phyloP scores from a whole-genome alignment of 2,329 filamentous ascomycete species.

The Akanthomyces uredinophilus region DNA sequence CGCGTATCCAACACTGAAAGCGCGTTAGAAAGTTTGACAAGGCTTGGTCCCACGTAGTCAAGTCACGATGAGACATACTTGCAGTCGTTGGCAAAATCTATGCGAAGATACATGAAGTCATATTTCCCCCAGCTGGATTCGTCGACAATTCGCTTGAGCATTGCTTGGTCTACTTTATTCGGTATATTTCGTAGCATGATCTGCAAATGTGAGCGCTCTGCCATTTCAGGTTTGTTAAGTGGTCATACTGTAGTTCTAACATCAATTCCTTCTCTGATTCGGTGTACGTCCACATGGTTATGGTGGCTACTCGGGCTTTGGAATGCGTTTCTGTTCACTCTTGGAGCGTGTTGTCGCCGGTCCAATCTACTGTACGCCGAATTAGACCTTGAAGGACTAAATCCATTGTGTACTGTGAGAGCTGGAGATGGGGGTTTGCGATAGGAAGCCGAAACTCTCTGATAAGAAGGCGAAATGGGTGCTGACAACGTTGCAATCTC shows the following conservation, averaged over 20 bases:
- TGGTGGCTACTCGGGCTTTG: conserved; percentile 48
- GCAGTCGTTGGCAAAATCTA: conserved; percentile 80
- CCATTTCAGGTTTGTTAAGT: not conserved
- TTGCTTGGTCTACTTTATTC: conserved; percentile 75
- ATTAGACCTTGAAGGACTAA: conserved; percentile 35
- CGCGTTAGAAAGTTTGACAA: not conserved
- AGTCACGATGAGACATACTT: conserved; percentile 48
- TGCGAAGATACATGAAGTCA: conserved; percentile 92
- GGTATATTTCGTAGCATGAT: conserved; percentile 96
- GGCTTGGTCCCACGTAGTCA: no score
- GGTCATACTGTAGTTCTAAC: conserved; percentile 66
- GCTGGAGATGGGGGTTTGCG: conserved; percentile 31
- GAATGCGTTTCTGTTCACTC: conserved; percentile 41
- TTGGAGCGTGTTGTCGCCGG: conserved; percentile 46
- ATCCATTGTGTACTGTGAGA: conserved; percentile 32
- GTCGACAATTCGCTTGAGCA: conserved; percentile 76
- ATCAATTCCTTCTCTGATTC: conserved; percentile 62
- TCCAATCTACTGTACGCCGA: conserved; percentile 32
- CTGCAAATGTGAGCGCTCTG: conserved; percentile 34
- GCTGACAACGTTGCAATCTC: conserved; percentile 23
- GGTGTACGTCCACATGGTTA: conserved; percentile 56
- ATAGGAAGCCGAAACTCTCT: conserved; percentile 25
- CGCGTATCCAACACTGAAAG: conserved; percentile 79
- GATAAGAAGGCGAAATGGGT: conserved; percentile 27
- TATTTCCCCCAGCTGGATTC: conserved; percentile 75